Base-by-base conservation (phyloP, 148 eudicot genomes). In the Chenopodium suecicum region DNA sequence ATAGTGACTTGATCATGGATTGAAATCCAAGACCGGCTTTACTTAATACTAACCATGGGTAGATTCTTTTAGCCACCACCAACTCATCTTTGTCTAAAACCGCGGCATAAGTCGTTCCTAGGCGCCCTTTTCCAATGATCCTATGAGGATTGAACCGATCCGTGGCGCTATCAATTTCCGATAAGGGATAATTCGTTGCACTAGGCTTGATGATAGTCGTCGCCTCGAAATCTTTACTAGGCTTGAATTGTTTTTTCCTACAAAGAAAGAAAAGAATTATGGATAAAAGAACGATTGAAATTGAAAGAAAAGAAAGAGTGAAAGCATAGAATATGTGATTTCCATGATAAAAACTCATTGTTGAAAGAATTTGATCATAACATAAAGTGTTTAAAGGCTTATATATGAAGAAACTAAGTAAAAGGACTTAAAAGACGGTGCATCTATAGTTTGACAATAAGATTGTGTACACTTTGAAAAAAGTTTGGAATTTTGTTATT, bases 51-150 rank as follows among this genome's bases (percentile, higher is more conserved):
- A 93, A 86, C 31, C 89, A 79, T 0, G 98, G 90, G 74, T 95
- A 93, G 48, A 95, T 92, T 34, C 98, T 75, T 77, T 93, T 95
- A 2, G 88, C 90, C 2, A 89, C 97, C 22, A 87, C 86, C 29
- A 91, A 31, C 16, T 92, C 90, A 50, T 90, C 93, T 10, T 78
- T 82, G 20, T 86, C 84, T 65, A 92, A 76, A 58, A 86, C 81
- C 23, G 88, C 98, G 8, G 85, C 86, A 67, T 95, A 95, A 19
- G 95, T 91, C 5, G 91, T 92, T 31, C 98, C 98, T 0, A 93
- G 80, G 11, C 94, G 85, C n/a, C 96, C 98, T 77, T 90, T 84
- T 13, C 97, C 97, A 7, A 95, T 82, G 83, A 91, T 83, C 72
- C 89, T 79, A 72, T 89, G 81, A 11, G 87, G 89, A 79, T 90